Base-by-base conservation (phyloP, 208 protist genomes). In the Lotmaria passim region DNA sequence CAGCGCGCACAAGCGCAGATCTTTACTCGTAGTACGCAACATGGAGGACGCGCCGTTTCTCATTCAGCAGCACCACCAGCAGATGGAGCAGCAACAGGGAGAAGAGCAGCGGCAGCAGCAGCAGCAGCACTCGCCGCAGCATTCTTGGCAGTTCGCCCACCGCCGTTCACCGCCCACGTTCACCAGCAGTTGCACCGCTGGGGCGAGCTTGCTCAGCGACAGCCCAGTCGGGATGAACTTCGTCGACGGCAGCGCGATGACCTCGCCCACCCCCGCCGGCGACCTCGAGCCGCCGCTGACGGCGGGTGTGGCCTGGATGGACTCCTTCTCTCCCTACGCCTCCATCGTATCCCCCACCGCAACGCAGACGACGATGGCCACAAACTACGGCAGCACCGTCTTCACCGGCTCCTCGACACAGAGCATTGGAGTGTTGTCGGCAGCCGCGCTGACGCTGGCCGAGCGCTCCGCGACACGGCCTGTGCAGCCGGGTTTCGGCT, bases 271-370 rank as follows among this genome's bases (percentile, higher is more conserved):
- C n/a, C 58, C 62, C 2, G n/a, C 14, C 15, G 61, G 21, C 17
- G 61, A 50, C 11, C 15, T 58, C 21, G 70, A 75, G 44, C 70
- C 70, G 61, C 56, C 70, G 36, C 61, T 75, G 21, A 68, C 41
- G 41, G 70, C 70, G 11, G 70, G 70, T 15, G 70, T 75, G 14
- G 39, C 24, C 17, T 75, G 70, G 70, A 30, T 69, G 24, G 62
- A 55, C 1, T 48, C 52, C 17, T 34, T 75, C 34, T 57, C 53
- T 21, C 64, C 70, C 5, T 59, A 51, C 53, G 31, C 61, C 11
- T 75, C 71, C 26, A 36, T 33, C 51, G 50, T 53, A 28, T 56
- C 59, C 3, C 51, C 43, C 30, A 24, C 36, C 36, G 33, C 23
- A 11, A 77, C 71, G 21, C 53, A 38, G 26, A 76, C 33, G 1